Conservation (phyloP, 1,284 basidiomycete species). For the Cystobasidium sp. region DNA sequence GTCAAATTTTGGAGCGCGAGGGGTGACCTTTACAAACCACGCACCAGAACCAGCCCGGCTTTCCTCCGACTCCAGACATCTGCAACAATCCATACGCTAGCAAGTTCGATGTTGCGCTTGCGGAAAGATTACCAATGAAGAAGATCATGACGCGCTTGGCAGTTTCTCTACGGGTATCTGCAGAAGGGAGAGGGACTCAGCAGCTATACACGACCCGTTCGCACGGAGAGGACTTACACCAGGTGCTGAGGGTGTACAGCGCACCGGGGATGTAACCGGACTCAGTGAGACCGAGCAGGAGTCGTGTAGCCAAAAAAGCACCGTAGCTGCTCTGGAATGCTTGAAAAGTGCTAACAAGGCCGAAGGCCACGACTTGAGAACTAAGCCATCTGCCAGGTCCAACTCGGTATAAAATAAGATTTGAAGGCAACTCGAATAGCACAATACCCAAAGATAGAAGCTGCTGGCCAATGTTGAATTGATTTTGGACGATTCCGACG, state of each 20-base stretch:
- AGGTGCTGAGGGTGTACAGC: slow-evolving; percentile 46
- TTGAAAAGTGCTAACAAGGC: slow-evolving; percentile 53
- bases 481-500: slow-evolving; percentile 54
- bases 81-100: slow-evolving; percentile 53
- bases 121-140: slow-evolving; percentile 51
- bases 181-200: neutral
- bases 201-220: neutral
- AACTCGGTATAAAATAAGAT: slow-evolving; percentile 52
- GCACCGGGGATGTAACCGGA: slow-evolving; percentile 53
- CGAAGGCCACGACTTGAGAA: slow-evolving; percentile 50
- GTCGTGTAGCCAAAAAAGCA: slow-evolving; percentile 52
- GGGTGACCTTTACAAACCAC: neutral
- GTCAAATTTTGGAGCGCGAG: neutral
- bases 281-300: slow-evolving; percentile 52
- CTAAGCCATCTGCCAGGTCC: slow-evolving; percentile 36
- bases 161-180: slow-evolving; percentile 51
- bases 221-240: slow-evolving; percentile 8
- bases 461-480: slow-evolving; percentile 55
- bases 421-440: slow-evolving; percentile 55
- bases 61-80: slow-evolving; percentile 50
- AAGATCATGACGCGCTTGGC: slow-evolving; percentile 53
- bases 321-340: slow-evolving; percentile 53
- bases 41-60: slow-evolving; percentile 50
- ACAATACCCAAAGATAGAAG: slow-evolving; percentile 56
- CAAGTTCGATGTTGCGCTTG: slow-evolving; percentile 46